phyloP scores from a whole-genome alignment of 768 basidiomycete genomes.

The Pulveroboletus frians region DNA sequence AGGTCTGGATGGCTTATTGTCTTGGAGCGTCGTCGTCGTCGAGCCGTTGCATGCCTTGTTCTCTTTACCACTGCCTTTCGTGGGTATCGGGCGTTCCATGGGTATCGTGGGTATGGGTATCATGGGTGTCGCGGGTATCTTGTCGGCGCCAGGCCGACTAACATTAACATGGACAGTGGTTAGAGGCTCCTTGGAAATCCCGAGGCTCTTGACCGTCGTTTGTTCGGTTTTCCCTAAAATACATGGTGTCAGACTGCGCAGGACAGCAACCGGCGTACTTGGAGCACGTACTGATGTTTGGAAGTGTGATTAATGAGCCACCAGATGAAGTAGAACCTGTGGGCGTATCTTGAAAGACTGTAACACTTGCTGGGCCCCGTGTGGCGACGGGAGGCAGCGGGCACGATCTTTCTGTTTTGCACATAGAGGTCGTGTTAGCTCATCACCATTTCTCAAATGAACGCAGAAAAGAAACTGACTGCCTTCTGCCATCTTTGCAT shows the following conservation, averaged over 20 bases:
- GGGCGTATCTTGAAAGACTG: neutral
- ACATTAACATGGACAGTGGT: neutral
- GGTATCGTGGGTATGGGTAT: conserved; percentile 5
- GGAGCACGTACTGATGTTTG: conserved; percentile 4
- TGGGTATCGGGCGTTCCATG: conserved; percentile 1
- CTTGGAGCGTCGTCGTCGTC: conserved; percentile 2
- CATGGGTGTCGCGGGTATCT: conserved; percentile 2
- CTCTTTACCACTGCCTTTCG: conserved; percentile 13
- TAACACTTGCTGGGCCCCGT: neutral
- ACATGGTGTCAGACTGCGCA: neutral
- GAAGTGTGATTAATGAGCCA: neutral
- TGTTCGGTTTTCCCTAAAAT: neutral
- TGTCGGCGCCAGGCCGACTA: conserved; percentile 7
- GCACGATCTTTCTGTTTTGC: neutral
- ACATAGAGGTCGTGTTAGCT: neutral
- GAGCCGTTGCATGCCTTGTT: conserved; percentile 4
- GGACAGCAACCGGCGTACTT: neutral
- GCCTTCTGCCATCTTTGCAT: conserved; percentile 6
- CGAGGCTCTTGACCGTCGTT: neutral
- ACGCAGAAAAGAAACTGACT: neutral
- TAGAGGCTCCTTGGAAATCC: neutral
- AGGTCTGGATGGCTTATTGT: conserved; percentile 1
- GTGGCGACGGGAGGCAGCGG: neutral
- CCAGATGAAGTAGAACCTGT: neutral
- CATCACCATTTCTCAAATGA: neutral